These are phyloP conservation scores for Cucurbita moschata DNA, from an alignment of 306 rosid species.

Conservation along the genomic window DNA sequence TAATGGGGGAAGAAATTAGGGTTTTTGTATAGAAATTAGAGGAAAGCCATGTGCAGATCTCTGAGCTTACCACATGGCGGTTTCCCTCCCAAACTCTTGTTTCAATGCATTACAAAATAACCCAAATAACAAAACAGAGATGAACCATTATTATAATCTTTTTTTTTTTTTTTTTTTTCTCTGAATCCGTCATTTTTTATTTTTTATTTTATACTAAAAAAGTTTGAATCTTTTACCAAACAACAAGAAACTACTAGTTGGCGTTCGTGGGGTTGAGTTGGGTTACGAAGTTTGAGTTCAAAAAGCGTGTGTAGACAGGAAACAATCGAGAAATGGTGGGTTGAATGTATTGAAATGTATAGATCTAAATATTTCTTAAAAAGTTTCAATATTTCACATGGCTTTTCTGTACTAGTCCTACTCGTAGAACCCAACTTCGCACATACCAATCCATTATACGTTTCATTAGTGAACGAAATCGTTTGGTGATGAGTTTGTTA, in stretches of 20 bases:
- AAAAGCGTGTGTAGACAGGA: too few relatives aligned
- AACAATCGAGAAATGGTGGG: not conserved
- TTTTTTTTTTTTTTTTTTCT: too few relatives aligned
- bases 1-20: not conserved
- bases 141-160: not conserved
- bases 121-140: not conserved
- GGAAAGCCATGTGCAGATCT: slow-evolving; percentile 65
- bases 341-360: not conserved
- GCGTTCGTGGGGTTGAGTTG: too few relatives aligned
- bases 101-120: not conserved
- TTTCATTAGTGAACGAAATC: too few relatives aligned
- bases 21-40: slow-evolving; percentile 30
- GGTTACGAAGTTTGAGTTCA: too few relatives aligned
- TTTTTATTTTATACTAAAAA: slow-evolving; percentile 2
- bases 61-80: slow-evolving; percentile 72
- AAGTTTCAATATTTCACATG: slow-evolving; percentile 7
- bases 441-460: not conserved
- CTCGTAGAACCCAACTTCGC: not conserved
- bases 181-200: slow-evolving; percentile 5
- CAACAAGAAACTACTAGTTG: too few relatives aligned
- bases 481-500: too few relatives aligned
- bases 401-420: not conserved
- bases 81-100: not conserved
- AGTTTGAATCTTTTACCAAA: not conserved
- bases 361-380: not conserved